Evolutionary conservation across 2,329 filamentous ascomycete genomes (phyloP).

Genomic region (Aureobasidium sp.): DNA sequence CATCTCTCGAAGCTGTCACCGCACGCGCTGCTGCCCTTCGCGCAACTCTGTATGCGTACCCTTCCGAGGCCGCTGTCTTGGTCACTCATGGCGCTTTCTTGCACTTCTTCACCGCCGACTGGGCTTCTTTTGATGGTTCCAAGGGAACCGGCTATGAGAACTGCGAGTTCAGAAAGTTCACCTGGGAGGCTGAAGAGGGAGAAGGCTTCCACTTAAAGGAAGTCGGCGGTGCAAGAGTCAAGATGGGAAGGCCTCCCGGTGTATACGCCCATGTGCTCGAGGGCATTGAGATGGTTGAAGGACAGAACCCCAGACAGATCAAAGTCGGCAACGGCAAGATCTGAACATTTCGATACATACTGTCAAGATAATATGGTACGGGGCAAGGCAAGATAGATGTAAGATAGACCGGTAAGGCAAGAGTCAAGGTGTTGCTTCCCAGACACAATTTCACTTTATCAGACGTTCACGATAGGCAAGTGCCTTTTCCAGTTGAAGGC

Average conservation of each 20-base stretch:
- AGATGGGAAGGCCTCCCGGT: constrained; percentile 6
- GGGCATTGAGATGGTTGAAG: constrained; percentile 2
- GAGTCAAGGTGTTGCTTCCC: too few relatives aligned
- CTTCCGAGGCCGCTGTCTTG: constrained; percentile 13
- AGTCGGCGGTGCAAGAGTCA: constrained; percentile 8
- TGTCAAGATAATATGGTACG: too few relatives aligned
- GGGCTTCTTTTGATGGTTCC: constrained; percentile 10
- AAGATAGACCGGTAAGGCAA: too few relatives aligned
- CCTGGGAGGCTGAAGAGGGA: not conserved
- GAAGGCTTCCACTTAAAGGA: not conserved
- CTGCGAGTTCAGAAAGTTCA: constrained; percentile 10
- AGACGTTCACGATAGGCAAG: not conserved
- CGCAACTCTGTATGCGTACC: constrained; percentile 8
- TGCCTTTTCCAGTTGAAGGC: not conserved
- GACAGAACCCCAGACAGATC: not conserved
- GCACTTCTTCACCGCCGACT: constrained; percentile 16
- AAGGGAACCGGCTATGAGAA: constrained; percentile 11
- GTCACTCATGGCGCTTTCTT: constrained; percentile 16
- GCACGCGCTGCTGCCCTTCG: constrained; percentile 14
- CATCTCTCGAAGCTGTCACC: not conserved
- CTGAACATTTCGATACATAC: not conserved
- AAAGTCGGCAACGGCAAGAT: not conserved
- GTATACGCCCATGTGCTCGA: constrained; percentile 4
- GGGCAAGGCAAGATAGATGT: too few relatives aligned
- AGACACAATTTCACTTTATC: not conserved